Base-by-base conservation (phyloP, 2,329 filamentous ascomycete species). In the Myrmaecium sp. region DNA sequence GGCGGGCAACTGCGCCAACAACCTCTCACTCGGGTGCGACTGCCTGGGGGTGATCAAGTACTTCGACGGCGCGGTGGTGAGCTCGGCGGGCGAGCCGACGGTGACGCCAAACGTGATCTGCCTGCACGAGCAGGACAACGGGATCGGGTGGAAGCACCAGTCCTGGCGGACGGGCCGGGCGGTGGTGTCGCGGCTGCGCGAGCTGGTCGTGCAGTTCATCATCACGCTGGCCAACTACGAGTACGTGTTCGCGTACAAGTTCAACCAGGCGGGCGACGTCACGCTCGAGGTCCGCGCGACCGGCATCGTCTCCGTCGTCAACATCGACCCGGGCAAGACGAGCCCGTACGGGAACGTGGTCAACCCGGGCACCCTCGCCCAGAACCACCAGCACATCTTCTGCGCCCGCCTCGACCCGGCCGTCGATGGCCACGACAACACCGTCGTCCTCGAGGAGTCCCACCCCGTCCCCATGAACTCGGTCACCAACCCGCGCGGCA, bases 351-450 rank as follows among this genome's bases (percentile, higher is more conserved):
- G 70, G 17, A 78, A 68, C 29, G 62, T 74, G 3, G 72, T 79
- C 2, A 58, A 60, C 0, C 64, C 68, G 0, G 74, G 74, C 0
- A 66, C 73, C 0, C 51, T 79, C 2, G 74, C 74, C 0, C 69
- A 70, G 33, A 71, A 76, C 44, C 74, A 80, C 36, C 74, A 80
- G 43, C 74, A 80, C 48, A 59, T 79, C 22, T 78, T 80, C 42
- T 63, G 58, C 14, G 49, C 70, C 21, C 61, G 74, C 1, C 65
- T 79, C 25, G 73, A 80, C 36, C 71, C 73, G 0, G 66, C 66
- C 6, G 60, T 76, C 20, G 70, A 75, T 35, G 52, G 60, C 13
- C 52, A 62, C 39, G 39, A 54, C 3, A 74, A 71, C 33, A 61
- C 59, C 0, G 47, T 73, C 5, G 45, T 66, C 5, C 49, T 60